Conservation (phyloP, 371 early-diverging fungal species). For the Blastocladiella emersonii region DNA sequence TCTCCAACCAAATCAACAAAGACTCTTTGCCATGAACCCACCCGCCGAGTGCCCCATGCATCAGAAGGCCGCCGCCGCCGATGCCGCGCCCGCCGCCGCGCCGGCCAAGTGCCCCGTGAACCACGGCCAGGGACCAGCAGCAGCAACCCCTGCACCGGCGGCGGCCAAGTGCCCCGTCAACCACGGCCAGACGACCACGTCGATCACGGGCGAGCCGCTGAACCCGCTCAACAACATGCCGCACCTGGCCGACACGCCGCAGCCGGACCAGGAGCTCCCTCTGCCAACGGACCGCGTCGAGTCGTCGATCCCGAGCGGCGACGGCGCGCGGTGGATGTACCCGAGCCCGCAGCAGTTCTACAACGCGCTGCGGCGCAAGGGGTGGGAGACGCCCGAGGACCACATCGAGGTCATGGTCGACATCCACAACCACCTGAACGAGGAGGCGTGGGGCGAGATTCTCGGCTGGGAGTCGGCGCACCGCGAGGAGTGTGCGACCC, state of each 20-base stretch:
- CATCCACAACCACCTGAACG: slow-evolving; percentile 95
- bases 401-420: slow-evolving; percentile 85
- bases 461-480: slow-evolving; percentile 78
- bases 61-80: no score
- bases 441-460: slow-evolving; percentile 86
- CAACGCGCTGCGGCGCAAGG: slow-evolving; percentile 85
- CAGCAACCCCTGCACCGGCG: neutral
- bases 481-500: slow-evolving; percentile 23
- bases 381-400: slow-evolving; percentile 80
- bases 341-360: slow-evolving; percentile 93
- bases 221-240: neutral
- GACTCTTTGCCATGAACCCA: no score
- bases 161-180: slow-evolving; percentile 11
- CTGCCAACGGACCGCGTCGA: neutral
- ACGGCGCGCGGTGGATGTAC: slow-evolving; percentile 70
- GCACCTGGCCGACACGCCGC: neutral
- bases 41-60: no score
- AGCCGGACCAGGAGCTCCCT: neutral
- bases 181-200: neutral
- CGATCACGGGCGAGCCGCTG: neutral
- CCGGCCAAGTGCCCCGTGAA: neutral
- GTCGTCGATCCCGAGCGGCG: neutral
- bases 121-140: neutral
- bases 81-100: no score
- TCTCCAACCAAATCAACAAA: no score